Evolutionary conservation across 345 rosid genomes (phyloP).

Genomic region (Populus davidiana): DNA sequence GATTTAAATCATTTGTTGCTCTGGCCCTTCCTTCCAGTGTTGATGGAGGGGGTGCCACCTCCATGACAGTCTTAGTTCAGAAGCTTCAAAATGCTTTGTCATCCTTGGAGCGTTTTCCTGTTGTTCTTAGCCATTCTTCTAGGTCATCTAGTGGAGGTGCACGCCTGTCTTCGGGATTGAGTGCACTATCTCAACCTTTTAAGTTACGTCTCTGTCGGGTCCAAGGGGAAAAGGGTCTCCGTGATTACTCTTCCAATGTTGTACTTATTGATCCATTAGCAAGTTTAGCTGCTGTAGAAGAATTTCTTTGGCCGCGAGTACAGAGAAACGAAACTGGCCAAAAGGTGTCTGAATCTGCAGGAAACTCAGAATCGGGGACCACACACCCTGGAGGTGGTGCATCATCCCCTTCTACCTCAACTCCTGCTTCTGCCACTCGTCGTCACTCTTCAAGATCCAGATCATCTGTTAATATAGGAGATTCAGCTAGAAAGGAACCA

Average conservation of each 20-base stretch:
- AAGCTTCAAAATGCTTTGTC: slow-evolving; percentile 96
- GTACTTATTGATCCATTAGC: slow-evolving; percentile 97
- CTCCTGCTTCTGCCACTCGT: slow-evolving; percentile 63
- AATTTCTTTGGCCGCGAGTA: slow-evolving; percentile 95
- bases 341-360: slow-evolving; percentile 61
- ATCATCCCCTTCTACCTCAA: slow-evolving; percentile 69
- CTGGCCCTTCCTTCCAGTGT: slow-evolving; percentile 66
- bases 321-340: slow-evolving; percentile 83
- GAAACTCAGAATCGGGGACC: slow-evolving; percentile 62
- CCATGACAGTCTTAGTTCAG: slow-evolving; percentile 85
- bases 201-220: slow-evolving; percentile 93
- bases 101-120: slow-evolving; percentile 93
- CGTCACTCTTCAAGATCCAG: slow-evolving; percentile 86
- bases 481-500: slow-evolving; percentile 56
- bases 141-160: slow-evolving; percentile 88
- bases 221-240: slow-evolving; percentile 83
- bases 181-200: slow-evolving; percentile 93
- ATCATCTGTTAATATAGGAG: slow-evolving; percentile 77
- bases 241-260: slow-evolving; percentile 95
- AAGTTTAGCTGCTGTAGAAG: slow-evolving; percentile 93
- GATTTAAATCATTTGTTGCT: slow-evolving; percentile 72
- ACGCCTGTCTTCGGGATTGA: slow-evolving; percentile 90
- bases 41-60: slow-evolving; percentile 47
- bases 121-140: slow-evolving; percentile 87
- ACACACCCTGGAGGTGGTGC: slow-evolving; percentile 66